Evolutionary conservation across 225 moss, liverwort and hornwort genomes (phyloP).

Genomic region (Asterella californica): DNA sequence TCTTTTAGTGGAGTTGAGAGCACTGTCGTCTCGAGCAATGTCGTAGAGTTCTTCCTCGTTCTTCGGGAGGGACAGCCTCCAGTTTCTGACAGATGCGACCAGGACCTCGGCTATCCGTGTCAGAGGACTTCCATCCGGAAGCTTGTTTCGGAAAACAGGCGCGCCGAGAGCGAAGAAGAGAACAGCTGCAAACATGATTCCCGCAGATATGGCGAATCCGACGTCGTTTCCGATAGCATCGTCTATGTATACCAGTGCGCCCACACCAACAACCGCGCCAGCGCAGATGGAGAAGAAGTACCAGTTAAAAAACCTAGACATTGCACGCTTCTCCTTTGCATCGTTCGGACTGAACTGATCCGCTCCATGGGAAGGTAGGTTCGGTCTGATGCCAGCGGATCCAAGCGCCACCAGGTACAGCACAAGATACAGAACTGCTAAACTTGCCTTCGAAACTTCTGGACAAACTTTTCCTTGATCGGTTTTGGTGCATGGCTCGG

Average conservation of each 20-base stretch:
- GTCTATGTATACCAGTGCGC: constrained; percentile 15
- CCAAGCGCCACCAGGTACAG: constrained; percentile 20
- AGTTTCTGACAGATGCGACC: constrained; percentile 24
- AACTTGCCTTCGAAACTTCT: neutral
- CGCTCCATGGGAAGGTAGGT: constrained; percentile 27
- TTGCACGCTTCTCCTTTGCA: constrained; percentile 4
- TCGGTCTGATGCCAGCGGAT: constrained; percentile 22
- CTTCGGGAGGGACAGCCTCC: neutral
- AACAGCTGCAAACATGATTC: constrained; percentile 11
- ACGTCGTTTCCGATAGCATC: constrained; percentile 8
- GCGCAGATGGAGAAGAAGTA: constrained; percentile 19
- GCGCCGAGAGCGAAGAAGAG: constrained; percentile 5
- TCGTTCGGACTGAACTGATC: constrained; percentile 26
- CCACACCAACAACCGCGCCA: constrained; percentile 15
- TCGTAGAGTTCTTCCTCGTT: constrained; percentile 16
- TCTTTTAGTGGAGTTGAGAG: neutral
- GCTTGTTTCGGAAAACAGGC: constrained; percentile 21
- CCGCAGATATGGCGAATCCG: constrained; percentile 19
- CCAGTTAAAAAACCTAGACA: constrained; percentile 24
- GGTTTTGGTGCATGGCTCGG: constrained; percentile 8
- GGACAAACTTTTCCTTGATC: constrained; percentile 13
- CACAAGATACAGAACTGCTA: constrained; percentile 13
- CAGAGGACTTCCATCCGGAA: constrained; percentile 23
- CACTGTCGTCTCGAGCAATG: neutral
- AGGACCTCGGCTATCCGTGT: constrained; percentile 24